These are phyloP conservation scores for Saturnispora diversa DNA, from an alignment of 805 yeast genomes.

Conservation along the genomic window DNA sequence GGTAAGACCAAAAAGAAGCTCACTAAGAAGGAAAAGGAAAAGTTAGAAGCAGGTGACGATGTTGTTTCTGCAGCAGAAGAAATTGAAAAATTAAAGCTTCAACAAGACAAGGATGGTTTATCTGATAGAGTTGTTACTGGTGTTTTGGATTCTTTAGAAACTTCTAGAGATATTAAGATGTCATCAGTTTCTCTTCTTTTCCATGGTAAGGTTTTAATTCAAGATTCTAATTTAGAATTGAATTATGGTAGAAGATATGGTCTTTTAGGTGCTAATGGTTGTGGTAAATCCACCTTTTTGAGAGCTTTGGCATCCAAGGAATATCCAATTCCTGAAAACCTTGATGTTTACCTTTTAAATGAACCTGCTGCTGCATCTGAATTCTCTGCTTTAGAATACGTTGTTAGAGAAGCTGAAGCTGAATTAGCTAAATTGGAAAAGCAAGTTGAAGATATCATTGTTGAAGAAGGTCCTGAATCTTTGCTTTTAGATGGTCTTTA, in stretches of 20 bases:
- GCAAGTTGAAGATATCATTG: constrained; percentile 79
- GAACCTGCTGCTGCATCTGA: constrained; percentile 97
- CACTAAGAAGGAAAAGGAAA: constrained; percentile 43
- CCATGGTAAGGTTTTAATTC: constrained; percentile 95
- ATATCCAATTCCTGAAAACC: constrained; percentile 85
- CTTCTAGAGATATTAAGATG: constrained; percentile 90
- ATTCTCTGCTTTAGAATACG: constrained; percentile 88
- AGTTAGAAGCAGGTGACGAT: constrained; percentile 38
- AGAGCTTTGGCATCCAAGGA: constrained; percentile 94
- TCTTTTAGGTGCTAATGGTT: constrained; percentile 95
- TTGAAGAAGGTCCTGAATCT: constrained; percentile 91
- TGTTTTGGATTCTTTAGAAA: constrained; percentile 79
- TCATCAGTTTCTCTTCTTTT: constrained; percentile 84
- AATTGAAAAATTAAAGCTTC: constrained; percentile 81
- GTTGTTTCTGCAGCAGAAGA: constrained; percentile 62
- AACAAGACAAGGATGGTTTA: constrained; percentile 86
- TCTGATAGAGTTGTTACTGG: constrained; percentile 98
- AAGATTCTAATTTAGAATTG: constrained; percentile 85
- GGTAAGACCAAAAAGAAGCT: constrained; percentile 62
- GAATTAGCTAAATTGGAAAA: constrained; percentile 89
- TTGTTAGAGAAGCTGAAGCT: constrained; percentile 90
- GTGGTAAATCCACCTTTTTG: constrained; percentile 95
- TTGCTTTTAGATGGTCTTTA: constrained; percentile 77
- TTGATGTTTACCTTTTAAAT: constrained; percentile 87
- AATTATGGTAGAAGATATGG: constrained; percentile 98